phyloP scores from a whole-genome alignment of 345 rosid species.

The Lagerstroemia speciosa region DNA sequence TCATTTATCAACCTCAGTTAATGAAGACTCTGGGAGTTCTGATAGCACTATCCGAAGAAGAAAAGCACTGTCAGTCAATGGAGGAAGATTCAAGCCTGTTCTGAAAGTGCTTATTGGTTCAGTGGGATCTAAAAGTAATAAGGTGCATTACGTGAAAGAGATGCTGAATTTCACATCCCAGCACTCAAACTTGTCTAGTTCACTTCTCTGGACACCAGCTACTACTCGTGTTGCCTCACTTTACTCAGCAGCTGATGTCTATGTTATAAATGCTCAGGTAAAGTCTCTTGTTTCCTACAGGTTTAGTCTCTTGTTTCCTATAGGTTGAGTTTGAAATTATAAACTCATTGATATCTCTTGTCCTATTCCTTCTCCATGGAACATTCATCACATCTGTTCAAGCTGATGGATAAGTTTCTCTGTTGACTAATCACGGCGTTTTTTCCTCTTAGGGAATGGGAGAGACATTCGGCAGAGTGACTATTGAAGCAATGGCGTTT shows the following conservation, averaged over 20 bases:
- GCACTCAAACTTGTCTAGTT: slow-evolving; percentile 55
- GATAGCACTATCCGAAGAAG: slow-evolving; percentile 12
- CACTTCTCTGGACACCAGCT: slow-evolving; percentile 72
- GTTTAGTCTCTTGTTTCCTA: slow-evolving; percentile 3
- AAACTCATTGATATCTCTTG: not conserved
- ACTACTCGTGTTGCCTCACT: slow-evolving; percentile 84
- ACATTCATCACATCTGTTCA: not conserved
- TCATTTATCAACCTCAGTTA: not conserved
- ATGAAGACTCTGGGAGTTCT: slow-evolving; percentile 10
- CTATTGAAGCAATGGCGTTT: slow-evolving; percentile 96
- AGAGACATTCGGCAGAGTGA: slow-evolving; percentile 98
- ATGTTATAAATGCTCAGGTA: slow-evolving; percentile 91
- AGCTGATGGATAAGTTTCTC: not conserved
- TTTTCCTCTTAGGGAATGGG: slow-evolving; percentile 57
- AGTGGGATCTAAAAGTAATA: slow-evolving; percentile 96
- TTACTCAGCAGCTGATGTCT: slow-evolving; percentile 92
- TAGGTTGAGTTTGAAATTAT: not conserved
- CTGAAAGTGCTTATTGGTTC: slow-evolving; percentile 89
- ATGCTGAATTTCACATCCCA: slow-evolving; percentile 46
- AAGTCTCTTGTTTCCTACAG: slow-evolving; percentile 10
- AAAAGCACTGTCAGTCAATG: slow-evolving; percentile 20
- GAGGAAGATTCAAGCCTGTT: slow-evolving; percentile 26
- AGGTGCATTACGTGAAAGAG: slow-evolving; percentile 69
- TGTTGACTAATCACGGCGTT: not conserved
- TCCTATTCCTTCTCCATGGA: not conserved